Percentiles rank a stretch among this genome's conserved stretches.
phyloP scores from a whole-genome alignment of 1,284 basidiomycete genomes.

The Stereum hirsutum region DNA sequence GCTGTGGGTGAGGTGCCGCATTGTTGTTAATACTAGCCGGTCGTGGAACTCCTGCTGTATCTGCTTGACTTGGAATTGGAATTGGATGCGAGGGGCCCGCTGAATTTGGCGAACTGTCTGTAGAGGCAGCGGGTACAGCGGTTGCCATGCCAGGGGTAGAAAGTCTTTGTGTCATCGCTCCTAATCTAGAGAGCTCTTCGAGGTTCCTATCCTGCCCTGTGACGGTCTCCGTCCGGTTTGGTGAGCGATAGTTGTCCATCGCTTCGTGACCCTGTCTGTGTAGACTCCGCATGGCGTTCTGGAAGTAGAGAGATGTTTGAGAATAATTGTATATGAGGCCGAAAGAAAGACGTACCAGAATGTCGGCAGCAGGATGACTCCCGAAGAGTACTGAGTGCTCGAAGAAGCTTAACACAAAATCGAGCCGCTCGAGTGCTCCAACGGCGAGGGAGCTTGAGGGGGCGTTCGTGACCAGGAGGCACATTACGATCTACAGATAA shows the following conservation, averaged over 20 bases:
- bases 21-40: too few species aligned
- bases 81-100: too few species aligned
- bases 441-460: conserved; percentile 46
- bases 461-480: conserved; percentile 48
- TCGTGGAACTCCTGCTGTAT: too few species aligned
- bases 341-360: conserved; percentile 30
- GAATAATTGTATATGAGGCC: background rate
- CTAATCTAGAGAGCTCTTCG: conserved; percentile 51
- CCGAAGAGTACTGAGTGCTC: conserved; percentile 38
- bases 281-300: conserved; percentile 43
- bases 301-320: conserved; percentile 1
- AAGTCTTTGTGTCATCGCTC: too few species aligned
- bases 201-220: too few species aligned
- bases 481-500: conserved; percentile 51
- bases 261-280: conserved; percentile 43
- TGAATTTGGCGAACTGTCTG: too few species aligned
- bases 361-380: conserved; percentile 33
- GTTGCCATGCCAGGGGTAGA: too few species aligned
- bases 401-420: conserved; percentile 38
- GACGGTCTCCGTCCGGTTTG: conserved; percentile 18
- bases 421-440: conserved; percentile 49
- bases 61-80: too few species aligned
- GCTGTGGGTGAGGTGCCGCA: too few species aligned
- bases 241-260: conserved; percentile 29
- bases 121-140: too few species aligned